A percentile compares a stretch with the other conserved stretches of the same genome.
Conservation (phyloP, 805 yeast species). For the Saccharomycopsis babjevae region DNA sequence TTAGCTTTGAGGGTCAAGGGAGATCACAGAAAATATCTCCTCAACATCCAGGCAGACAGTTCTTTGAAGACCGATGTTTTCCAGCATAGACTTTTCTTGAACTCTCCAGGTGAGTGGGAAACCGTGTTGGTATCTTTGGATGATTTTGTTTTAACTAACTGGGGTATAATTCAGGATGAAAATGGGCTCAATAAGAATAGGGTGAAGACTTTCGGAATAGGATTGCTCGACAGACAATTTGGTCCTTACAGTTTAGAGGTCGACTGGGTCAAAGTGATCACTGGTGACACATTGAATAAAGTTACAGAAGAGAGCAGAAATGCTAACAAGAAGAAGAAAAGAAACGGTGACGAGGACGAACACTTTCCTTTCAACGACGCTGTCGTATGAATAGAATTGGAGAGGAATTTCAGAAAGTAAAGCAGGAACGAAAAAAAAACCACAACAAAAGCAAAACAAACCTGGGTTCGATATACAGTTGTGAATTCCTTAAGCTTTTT, state of each 20-base stretch:
- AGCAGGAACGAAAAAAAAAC: no score
- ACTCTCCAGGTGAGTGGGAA: constrained; percentile 72
- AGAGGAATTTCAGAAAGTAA: no score
- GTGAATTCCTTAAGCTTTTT: no score
- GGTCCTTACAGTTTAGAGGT: constrained; percentile 65
- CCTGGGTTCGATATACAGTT: no score
- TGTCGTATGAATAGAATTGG: background rate
- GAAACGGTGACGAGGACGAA: background rate
- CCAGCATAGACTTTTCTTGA: constrained; percentile 70
- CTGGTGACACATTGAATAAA: constrained; percentile 40
- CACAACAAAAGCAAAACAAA: no score
- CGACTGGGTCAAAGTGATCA: constrained; percentile 64
- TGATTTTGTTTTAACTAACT: constrained; percentile 74
- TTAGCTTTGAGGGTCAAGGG: constrained; percentile 64
- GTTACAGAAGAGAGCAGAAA: constrained; percentile 28
- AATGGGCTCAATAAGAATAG: constrained; percentile 49
- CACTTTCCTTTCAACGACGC: constrained; percentile 9
- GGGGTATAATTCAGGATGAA: constrained; percentile 60
- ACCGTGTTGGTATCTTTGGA: constrained; percentile 67
- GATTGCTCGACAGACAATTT: constrained; percentile 64
- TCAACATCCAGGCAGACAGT: constrained; percentile 74
- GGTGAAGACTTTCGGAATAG: constrained; percentile 66
- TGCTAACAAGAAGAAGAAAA: background rate
- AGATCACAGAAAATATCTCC: constrained; percentile 62
- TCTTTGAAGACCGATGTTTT: constrained; percentile 69